A percentile compares a stretch with the other conserved stretches of the same genome.
Evolutionary conservation across 768 basidiomycete species (phyloP).

Genomic region (Tephrocybe sp.): DNA sequence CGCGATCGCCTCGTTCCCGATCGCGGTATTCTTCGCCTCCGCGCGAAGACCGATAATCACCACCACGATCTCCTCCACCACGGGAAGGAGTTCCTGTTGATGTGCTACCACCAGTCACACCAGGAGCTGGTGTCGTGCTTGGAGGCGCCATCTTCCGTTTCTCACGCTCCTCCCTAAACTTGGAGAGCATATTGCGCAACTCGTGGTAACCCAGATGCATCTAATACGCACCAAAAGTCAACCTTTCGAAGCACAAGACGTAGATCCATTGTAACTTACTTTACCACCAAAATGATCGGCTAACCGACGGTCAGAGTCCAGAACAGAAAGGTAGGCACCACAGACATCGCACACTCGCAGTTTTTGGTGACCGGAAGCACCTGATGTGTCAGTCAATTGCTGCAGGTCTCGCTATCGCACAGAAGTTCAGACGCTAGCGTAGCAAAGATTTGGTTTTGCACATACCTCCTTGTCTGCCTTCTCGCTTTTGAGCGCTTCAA

Average conservation of each 20-base stretch:
- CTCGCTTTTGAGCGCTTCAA: constrained; percentile 95
- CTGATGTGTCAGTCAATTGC: constrained; percentile 95
- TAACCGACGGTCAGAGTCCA: constrained; percentile 97
- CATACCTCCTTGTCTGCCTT: constrained; percentile 93
- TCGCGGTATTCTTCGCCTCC: constrained; percentile 62
- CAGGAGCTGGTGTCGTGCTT: constrained; percentile 37
- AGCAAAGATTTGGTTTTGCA: neutral
- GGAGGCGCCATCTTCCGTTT: constrained; percentile 66
- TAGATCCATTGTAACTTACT: constrained; percentile 46
- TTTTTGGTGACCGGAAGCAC: constrained; percentile 99
- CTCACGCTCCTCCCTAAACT: constrained; percentile 90
- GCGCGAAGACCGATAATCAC: constrained; percentile 59
- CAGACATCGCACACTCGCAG: constrained; percentile 99
- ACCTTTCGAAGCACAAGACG: constrained; percentile 19
- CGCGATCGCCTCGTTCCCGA: constrained; percentile 63
- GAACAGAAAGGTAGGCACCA: constrained; percentile 96
- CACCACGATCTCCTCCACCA: constrained; percentile 32
- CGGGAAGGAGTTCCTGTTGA: constrained; percentile 43
- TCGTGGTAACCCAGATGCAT: constrained; percentile 99
- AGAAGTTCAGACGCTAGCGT: constrained; percentile 14
- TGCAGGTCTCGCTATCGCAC: constrained; percentile 80
- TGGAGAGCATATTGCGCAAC: constrained; percentile 87
- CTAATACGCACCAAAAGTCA: constrained; percentile 44
- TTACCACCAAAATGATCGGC: constrained; percentile 99
- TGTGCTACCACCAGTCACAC: constrained; percentile 33